A percentile compares a stretch with the other conserved stretches of the same genome.
Evolutionary conservation across 192 early-diverging fungal genomes (phyloP).

Genomic region (Powellomyces hirtus): DNA sequence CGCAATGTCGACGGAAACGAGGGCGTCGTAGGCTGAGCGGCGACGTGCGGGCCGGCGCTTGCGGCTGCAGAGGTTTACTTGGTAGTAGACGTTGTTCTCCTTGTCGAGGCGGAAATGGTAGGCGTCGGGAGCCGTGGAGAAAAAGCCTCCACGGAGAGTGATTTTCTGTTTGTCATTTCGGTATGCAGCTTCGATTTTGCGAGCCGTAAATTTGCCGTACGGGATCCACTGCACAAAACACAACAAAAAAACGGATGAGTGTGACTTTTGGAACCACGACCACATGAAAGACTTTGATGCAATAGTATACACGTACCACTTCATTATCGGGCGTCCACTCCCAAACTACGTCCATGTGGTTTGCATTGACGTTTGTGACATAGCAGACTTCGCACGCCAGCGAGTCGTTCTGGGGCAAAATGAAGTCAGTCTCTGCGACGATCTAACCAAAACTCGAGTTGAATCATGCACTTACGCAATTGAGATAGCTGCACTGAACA

Average conservation of each 20-base stretch:
- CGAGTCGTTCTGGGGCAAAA: not conserved
- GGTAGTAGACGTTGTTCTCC: not conserved
- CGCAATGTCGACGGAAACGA: not conserved
- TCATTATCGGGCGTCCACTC: slow-evolving; percentile 4
- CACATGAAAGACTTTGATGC: not conserved
- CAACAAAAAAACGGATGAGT: not conserved
- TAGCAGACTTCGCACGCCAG: slow-evolving; percentile 4
- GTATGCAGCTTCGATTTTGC: not conserved
- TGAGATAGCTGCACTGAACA: not conserved
- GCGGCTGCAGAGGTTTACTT: not conserved
- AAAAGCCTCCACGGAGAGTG: not conserved
- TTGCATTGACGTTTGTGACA: not conserved
- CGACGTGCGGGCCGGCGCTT: not conserved
- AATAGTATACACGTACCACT: not conserved
- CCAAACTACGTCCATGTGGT: not conserved
- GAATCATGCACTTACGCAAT: not conserved
- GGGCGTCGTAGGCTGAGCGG: not conserved
- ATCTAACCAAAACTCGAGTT: too few species aligned
- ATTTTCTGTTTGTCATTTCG: not conserved
- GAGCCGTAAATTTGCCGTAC: not conserved
- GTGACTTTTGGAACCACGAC: too few species aligned
- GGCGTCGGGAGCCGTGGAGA: not conserved
- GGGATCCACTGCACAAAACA: not conserved
- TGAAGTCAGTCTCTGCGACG: too few species aligned
- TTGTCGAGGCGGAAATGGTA: not conserved